A percentile compares a stretch with the other conserved stretches of the same genome.
Conservation (phyloP, 345 rosid species). For the Corchorus olitorius region DNA sequence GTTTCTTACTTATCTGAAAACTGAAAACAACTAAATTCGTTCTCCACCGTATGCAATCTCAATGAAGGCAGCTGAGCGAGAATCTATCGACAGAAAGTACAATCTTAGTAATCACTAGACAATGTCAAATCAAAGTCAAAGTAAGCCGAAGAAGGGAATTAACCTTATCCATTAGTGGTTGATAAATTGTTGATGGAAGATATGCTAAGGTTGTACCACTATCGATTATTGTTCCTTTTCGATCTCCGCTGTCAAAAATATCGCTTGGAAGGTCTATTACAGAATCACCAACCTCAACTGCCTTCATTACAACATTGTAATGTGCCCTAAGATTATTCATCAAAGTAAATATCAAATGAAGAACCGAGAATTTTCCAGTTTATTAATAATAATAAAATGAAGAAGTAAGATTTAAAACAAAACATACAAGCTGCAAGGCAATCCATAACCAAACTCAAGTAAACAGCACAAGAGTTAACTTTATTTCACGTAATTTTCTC, state of each 20-base stretch:
- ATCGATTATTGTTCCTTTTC: constrained; percentile 72
- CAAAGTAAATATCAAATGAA: constrained; percentile 25
- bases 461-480: not conserved
- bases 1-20: constrained; percentile 57
- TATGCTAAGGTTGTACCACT: constrained; percentile 96
- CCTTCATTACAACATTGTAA: constrained; percentile 77
- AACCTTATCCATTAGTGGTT: constrained; percentile 57
- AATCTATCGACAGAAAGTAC: constrained; percentile 46
- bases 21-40: constrained; percentile 66
- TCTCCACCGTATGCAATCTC: constrained; percentile 52
- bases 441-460: not conserved
- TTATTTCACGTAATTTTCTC: not conserved
- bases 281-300: constrained; percentile 64
- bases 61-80: constrained; percentile 51
- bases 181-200: constrained; percentile 61
- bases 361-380: constrained; percentile 14
- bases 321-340: constrained; percentile 61
- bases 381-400: not conserved
- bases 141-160: not conserved
- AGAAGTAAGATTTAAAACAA: constrained; percentile 5
- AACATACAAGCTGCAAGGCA: not conserved
- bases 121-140: not conserved
- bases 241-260: constrained; percentile 44
- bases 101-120: not conserved
- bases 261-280: constrained; percentile 57